A percentile compares a stretch with the other conserved stretches of the same genome.
Evolutionary conservation across 2,329 filamentous ascomycete species (phyloP).

Genomic region (Paecilomyces variotii): DNA sequence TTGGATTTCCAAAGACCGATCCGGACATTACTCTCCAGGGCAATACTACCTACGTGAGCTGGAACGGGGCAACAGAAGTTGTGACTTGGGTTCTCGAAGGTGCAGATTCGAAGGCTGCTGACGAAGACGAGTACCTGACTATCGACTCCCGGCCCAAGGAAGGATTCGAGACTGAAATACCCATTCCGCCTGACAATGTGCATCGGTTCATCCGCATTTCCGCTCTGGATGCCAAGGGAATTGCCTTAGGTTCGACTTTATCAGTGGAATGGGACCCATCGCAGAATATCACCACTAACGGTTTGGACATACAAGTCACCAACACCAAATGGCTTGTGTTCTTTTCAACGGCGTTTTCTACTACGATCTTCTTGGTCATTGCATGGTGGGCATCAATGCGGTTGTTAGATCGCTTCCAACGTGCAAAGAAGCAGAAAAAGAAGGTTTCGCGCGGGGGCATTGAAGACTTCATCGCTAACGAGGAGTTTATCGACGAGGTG

Average conservation of each 20-base stretch:
- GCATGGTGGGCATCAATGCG: not conserved
- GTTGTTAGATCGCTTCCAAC: not conserved
- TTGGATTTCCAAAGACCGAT: not conserved
- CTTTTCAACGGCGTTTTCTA: not conserved
- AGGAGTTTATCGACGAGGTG: not conserved
- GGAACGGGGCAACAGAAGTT: slow-evolving; percentile 32
- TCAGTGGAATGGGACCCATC: slow-evolving; percentile 14
- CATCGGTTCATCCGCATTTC: slow-evolving; percentile 13
- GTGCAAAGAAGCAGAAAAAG: not conserved
- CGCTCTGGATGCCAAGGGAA: slow-evolving; percentile 14
- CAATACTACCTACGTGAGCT: slow-evolving; percentile 18
- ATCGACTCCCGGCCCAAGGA: slow-evolving; percentile 15
- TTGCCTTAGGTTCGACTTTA: slow-evolving; percentile 10
- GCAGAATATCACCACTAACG: not conserved
- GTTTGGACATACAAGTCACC: not conserved
- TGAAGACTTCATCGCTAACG: not conserved
- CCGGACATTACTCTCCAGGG: slow-evolving; percentile 20
- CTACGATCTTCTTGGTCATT: not conserved
- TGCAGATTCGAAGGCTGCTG: not conserved
- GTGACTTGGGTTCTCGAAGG: slow-evolving; percentile 21
- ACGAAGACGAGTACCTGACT: slow-evolving; percentile 9
- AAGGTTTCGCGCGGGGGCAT: not conserved
- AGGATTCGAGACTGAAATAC: slow-evolving; percentile 21
- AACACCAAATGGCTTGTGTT: not conserved
- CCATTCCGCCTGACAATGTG: slow-evolving; percentile 10